Evolutionary conservation across 75 land plant species (phyloP), one percentile per base, ranked within the genome.

Genomic region (Adiantum capillusveneris): DNA sequence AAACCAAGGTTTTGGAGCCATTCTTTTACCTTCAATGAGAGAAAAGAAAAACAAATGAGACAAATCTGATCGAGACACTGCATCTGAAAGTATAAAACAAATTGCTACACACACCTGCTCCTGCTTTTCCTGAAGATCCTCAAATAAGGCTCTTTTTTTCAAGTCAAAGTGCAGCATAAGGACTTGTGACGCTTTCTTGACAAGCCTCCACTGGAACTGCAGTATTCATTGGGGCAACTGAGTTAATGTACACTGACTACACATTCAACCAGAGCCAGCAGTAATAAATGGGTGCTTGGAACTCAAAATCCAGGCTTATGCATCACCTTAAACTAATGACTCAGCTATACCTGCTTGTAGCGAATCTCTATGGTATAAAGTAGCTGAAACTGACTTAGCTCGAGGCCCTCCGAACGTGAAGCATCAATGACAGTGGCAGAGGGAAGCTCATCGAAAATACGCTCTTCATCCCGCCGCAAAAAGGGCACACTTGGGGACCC

Each of bases 1-100:
- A 91, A 65, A 46, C 97, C 94, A 48, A 91, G 67, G 59, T 81
- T 87, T 74, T 87, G 97, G 59, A 91, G 78, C 97, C 93, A 91
- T 69, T 91, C 97, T 84, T 75, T 82, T 43, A 83, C 97, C 87
- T 87, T 80, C 59, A 26, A 56, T 44, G 31, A 25, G 58, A 62
- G 37, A 34, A 34, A 34, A 34, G 7, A 34, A 34, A 9, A 9
- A 5, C 37, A 9, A 34, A 34, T 5, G 9, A 5, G 37, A 9
- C 3, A 34, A 34, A 34, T 5, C 37, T 34, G 37, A 34, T 34
- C 3, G 9, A 34, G 9, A 34, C 37, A 34, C 9, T 34, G 37
- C n/a, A n/a, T 9, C 7, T 9, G 53, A 19, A 24, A 19, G 53
- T 6, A 7, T 21, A 56, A 17, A 25, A 22, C 9, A 56, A 17